A percentile compares a stretch with the other conserved stretches of the same genome.
Evolutionary conservation across 2,329 filamentous ascomycete genomes (phyloP).

Genomic region (Trichoderma sp.): DNA sequence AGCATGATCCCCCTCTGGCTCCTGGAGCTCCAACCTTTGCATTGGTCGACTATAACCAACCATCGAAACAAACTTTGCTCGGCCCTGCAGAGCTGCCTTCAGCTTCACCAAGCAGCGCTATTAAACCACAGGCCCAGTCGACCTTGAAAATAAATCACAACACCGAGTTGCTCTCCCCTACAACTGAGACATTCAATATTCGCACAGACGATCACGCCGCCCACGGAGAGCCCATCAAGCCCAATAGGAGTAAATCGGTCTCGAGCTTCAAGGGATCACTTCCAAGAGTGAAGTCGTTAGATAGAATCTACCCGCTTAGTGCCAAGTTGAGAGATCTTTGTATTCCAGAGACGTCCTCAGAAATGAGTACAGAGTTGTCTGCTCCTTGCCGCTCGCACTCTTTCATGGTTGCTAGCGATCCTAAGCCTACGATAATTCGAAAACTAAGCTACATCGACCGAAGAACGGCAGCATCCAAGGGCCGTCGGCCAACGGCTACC

Average conservation of each 20-base stretch:
- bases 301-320: conserved; percentile 40
- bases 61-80: conserved; percentile 19
- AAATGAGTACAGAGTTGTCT: conserved; percentile 32
- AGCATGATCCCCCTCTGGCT: conserved; percentile 28
- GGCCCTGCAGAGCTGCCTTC: conserved; percentile 33
- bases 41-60: conserved; percentile 39
- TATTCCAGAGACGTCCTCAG: conserved; percentile 34
- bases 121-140: conserved; percentile 39
- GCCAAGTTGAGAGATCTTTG: conserved; percentile 42
- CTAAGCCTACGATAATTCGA: conserved; percentile 32
- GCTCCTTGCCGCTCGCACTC: conserved; percentile 36
- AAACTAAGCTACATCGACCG: conserved; percentile 37
- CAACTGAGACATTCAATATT: conserved; percentile 42
- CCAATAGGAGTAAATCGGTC: conserved; percentile 42
- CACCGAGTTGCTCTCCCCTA: conserved; percentile 36
- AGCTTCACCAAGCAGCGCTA: conserved; percentile 42
- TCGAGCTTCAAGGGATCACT: conserved; percentile 31
- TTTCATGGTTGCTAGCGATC: conserved; percentile 34
- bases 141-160: conserved; percentile 1
- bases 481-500: conserved; percentile 37
- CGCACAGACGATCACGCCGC: conserved; percentile 44
- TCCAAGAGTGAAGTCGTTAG: conserved; percentile 45
- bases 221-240: conserved; percentile 47
- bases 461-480: conserved; percentile 40
- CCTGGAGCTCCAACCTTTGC: conserved; percentile 36